Conservation (phyloP, 108 stramenopile genomes). For the Stephanodiscus minutulus region DNA sequence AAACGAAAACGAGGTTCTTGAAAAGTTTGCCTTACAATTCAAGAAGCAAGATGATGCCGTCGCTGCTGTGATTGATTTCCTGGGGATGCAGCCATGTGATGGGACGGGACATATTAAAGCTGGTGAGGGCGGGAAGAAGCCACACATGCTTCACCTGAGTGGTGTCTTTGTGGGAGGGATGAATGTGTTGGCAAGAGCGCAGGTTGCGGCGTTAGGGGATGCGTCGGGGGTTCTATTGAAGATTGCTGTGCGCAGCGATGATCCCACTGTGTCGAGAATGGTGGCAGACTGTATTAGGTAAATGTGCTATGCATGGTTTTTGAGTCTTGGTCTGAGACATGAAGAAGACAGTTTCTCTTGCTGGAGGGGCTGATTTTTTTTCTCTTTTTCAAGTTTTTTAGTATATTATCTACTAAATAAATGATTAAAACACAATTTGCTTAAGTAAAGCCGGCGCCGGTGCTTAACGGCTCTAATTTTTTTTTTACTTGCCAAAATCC, state of each 20-base stretch:
- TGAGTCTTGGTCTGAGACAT: neutral
- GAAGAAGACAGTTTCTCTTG: too few species aligned
- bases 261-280: slow-evolving; percentile 57
- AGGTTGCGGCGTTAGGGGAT: slow-evolving; percentile 55
- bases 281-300: slow-evolving; percentile 81
- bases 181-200: slow-evolving; percentile 78
- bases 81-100: slow-evolving; percentile 90
- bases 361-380: too few species aligned
- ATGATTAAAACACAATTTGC: too few species aligned
- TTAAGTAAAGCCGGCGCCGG: too few species aligned
- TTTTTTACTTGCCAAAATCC: too few species aligned
- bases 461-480: too few species aligned
- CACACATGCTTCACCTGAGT: slow-evolving; percentile 79
- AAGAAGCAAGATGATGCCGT: slow-evolving; percentile 79
- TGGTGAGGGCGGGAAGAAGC: slow-evolving; percentile 64
- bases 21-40: slow-evolving; percentile 86
- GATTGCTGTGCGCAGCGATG: slow-evolving; percentile 79
- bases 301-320: slow-evolving; percentile 2
- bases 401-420: too few species aligned
- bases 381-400: too few species aligned
- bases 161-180: slow-evolving; percentile 81
- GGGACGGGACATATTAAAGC: slow-evolving; percentile 68
- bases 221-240: slow-evolving; percentile 68
- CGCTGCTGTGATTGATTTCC: slow-evolving; percentile 69
- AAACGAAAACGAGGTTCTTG: slow-evolving; percentile 74